These are phyloP conservation scores for Diaporthe longicolla DNA, from an alignment of 2,329 filamentous ascomycete species.

Conservation along the genomic window DNA sequence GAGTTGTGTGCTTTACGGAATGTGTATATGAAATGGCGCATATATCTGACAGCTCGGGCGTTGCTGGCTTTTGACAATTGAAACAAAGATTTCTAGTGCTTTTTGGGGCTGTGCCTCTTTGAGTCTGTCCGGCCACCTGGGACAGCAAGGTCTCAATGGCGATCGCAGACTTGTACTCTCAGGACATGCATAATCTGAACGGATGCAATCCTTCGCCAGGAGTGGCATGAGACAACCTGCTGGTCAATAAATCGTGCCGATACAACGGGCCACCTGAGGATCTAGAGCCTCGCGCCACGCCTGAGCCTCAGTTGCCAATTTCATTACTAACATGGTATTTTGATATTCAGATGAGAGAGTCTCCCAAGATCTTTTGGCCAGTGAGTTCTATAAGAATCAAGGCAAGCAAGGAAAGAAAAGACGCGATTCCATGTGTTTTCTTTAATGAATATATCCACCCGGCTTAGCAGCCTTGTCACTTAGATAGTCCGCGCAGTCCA, in stretches of 20 bases:
- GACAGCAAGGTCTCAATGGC: not conserved
- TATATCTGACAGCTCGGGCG: constrained; percentile 21
- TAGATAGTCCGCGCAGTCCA: constrained; percentile 32
- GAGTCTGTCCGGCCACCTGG: not conserved
- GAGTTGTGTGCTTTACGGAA: constrained; percentile 18
- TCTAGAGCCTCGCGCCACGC: constrained; percentile 6
- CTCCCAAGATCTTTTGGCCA: too few relatives aligned
- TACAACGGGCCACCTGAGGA: not conserved
- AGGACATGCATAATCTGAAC: accelerated
- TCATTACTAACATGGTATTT: not conserved
- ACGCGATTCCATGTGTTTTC: not conserved
- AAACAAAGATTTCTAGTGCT: not conserved
- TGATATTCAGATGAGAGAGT: not conserved
- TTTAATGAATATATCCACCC: not conserved
- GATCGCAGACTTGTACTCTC: too few relatives aligned
- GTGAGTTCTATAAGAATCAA: too few relatives aligned
- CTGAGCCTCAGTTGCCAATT: not conserved
- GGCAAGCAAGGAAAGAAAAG: not conserved
- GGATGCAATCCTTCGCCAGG: not conserved
- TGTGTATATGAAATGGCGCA: constrained; percentile 37
- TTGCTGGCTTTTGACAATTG: constrained; percentile 26
- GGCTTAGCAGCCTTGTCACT: constrained; percentile 38
- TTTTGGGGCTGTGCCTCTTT: not conserved
- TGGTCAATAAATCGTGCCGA: not conserved
- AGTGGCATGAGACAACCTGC: not conserved